These are phyloP conservation scores for Diaporthe vexans DNA, from an alignment of 2,329 filamentous ascomycete genomes.

Conservation along the genomic window DNA sequence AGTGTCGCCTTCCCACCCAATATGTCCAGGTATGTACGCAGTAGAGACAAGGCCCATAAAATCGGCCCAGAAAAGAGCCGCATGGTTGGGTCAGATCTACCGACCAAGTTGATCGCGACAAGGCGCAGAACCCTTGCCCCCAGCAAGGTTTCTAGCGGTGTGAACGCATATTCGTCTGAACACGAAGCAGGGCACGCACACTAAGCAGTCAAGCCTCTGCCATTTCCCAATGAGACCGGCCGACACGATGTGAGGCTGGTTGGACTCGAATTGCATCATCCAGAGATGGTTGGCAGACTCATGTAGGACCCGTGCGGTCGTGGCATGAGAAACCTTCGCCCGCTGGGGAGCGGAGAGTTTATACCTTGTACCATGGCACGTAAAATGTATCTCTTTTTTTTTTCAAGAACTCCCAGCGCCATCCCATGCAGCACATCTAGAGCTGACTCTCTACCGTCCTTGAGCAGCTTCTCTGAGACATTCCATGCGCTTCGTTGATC, in stretches of 20 bases:
- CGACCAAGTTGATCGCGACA: background rate
- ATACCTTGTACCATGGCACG: background rate
- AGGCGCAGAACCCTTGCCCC: slow-evolving; percentile 6
- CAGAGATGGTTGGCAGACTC: background rate
- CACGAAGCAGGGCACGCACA: background rate
- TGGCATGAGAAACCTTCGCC: background rate
- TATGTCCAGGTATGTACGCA: background rate
- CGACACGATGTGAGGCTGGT: background rate
- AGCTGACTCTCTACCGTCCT: background rate
- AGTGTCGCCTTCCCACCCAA: background rate
- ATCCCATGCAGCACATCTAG: slow-evolving; percentile 1
- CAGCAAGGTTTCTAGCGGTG: background rate
- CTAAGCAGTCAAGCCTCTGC: background rate
- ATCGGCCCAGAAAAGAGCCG: slow-evolving; percentile 6
- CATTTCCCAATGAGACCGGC: background rate
- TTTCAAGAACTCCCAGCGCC: slow-evolving; percentile 14
- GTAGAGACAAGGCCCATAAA: background rate
- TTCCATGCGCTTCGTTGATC: background rate
- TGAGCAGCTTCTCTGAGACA: background rate
- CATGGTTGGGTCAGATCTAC: background rate
- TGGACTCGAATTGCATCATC: background rate
- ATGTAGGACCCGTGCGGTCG: background rate
- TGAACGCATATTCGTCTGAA: slow-evolving; percentile 1
- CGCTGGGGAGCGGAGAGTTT: background rate
- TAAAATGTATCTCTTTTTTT: too few species aligned